Evolutionary conservation across 1,139 yeast genomes (phyloP), one percentile per base, ranked within the genome.

Genomic region (Kluyveromyces sp.): DNA sequence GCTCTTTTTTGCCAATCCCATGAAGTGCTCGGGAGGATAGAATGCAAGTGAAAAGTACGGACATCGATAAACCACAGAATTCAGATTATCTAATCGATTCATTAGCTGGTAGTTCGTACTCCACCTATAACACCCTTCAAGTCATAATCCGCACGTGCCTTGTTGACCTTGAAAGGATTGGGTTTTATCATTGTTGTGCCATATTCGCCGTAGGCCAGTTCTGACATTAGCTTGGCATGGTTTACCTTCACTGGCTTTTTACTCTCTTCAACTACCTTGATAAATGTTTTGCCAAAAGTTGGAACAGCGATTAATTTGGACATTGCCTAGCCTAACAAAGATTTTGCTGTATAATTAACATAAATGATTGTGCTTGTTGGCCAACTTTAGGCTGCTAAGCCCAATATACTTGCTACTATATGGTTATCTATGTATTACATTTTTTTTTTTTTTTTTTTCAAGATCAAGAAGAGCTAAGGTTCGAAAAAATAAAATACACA

Each of bases 1-100:
- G 3, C 78, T 69, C 52, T 77, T 77, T n/a, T 82, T 65, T 29
- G 72, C 72, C 29, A 65, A 51, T 0, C 74, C 70, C 4, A 75
- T 40, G 33, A 69, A 67, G 52, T 76, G 79, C 42, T 67, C 61
- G 3, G 74, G 69, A 7, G 80, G 81, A 52, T 67, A 73, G 54
- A 64, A 79, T 7, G 51, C 47, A 28, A 69, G 39, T 3, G 44
- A 42, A 54, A 73, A 71, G 47, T 53, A 68, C 7, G 56, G 53
- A 43, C 70, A 64, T 4, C 47, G 50, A 46, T 61, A 63, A 1
- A 61, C 50, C 25, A 37, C 47, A 21, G 63, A 47, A 30, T 59
- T 57, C 5, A 42, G 47, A 3, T 53, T 47, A 29, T 51, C 55
- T 8, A 54, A 10, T 30, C 50, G 49, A 32, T 41, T 43, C 8